phyloP scores from a whole-genome alignment of 2,329 filamentous ascomycete genomes.

The Penicillium sp. region DNA sequence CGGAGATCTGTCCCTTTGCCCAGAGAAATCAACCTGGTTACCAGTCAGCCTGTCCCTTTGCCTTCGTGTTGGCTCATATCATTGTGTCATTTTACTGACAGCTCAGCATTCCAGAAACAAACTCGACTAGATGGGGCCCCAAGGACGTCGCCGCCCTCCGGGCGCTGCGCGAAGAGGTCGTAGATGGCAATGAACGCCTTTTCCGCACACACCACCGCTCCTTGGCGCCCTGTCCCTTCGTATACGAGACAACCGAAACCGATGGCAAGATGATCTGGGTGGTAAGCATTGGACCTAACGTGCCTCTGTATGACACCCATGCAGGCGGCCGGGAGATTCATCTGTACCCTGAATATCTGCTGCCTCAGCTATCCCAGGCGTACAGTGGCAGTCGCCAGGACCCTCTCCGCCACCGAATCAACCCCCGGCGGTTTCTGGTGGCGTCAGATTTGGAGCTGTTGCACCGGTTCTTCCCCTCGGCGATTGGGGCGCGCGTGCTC shows the following conservation, averaged over 20 bases:
- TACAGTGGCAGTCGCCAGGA: slow-evolving; percentile 11
- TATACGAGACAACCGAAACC: slow-evolving; percentile 10
- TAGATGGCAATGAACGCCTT: slow-evolving; percentile 6
- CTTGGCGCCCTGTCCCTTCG: slow-evolving; percentile 12
- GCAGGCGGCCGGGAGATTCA: slow-evolving; percentile 19
- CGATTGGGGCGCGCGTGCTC: slow-evolving; percentile 16
- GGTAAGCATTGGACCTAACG: slow-evolving; percentile 7
- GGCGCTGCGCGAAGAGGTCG: slow-evolving; percentile 6
- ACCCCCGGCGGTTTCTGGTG: slow-evolving; percentile 15
- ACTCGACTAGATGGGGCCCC: slow-evolving; percentile 12
- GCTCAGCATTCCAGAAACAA: slow-evolving; percentile 8
- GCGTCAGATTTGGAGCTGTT: slow-evolving; percentile 8
- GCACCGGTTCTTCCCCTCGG: slow-evolving; percentile 16
- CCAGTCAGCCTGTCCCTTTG: slow-evolving; percentile 6
- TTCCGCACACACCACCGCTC: slow-evolving; percentile 14
- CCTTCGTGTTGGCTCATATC: too few relatives aligned
- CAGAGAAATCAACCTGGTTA: slow-evolving; percentile 8
- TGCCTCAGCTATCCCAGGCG: slow-evolving; percentile 9
- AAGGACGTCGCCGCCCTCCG: slow-evolving; percentile 7
- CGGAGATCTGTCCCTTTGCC: slow-evolving; percentile 4
- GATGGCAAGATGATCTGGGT: slow-evolving; percentile 14
- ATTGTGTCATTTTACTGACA: slow-evolving; percentile 5
- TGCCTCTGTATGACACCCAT: slow-evolving; percentile 15
- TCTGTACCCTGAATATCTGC: slow-evolving; percentile 13
- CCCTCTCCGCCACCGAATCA: slow-evolving; percentile 9